Conservation (phyloP, 768 basidiomycete species). For the Phylloporus rhodoxanthus region DNA sequence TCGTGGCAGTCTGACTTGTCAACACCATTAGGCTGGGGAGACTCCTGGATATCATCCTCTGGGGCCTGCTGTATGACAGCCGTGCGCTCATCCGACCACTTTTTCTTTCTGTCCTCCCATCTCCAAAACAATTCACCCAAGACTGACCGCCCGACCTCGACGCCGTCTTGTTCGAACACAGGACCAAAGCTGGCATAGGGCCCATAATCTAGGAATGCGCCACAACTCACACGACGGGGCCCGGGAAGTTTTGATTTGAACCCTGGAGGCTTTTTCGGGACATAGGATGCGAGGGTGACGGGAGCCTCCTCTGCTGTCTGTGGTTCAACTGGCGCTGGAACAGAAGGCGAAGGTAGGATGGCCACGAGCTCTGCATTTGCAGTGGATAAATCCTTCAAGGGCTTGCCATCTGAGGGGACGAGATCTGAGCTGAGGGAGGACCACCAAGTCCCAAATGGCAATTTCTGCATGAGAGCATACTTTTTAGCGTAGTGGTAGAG, state of each 20-base stretch:
- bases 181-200: constrained; percentile 73
- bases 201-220: constrained; percentile 76
- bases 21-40: constrained; percentile 10
- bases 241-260: constrained; percentile 40
- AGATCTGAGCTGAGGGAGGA: constrained; percentile 55
- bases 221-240: constrained; percentile 54
- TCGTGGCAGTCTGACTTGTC: constrained; percentile 5
- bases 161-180: constrained; percentile 70
- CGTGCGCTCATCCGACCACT: constrained; percentile 22
- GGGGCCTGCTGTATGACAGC: constrained; percentile 1
- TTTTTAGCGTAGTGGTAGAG: constrained; percentile 35
- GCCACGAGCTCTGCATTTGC: constrained; percentile 74
- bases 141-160: constrained; percentile 56
- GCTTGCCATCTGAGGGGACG: constrained; percentile 33
- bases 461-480: constrained; percentile 75
- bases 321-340: constrained; percentile 27
- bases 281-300: constrained; percentile 57
- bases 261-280: constrained; percentile 37
- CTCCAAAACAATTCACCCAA: constrained; percentile 56
- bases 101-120: constrained; percentile 40
- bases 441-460: constrained; percentile 77
- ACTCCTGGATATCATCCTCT: not conserved
- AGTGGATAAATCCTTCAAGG: constrained; percentile 48
- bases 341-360: constrained; percentile 59
- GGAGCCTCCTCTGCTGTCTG: constrained; percentile 13